Conservation (phyloP, 2,329 filamentous ascomycete species). For the Penicillium sp. region DNA sequence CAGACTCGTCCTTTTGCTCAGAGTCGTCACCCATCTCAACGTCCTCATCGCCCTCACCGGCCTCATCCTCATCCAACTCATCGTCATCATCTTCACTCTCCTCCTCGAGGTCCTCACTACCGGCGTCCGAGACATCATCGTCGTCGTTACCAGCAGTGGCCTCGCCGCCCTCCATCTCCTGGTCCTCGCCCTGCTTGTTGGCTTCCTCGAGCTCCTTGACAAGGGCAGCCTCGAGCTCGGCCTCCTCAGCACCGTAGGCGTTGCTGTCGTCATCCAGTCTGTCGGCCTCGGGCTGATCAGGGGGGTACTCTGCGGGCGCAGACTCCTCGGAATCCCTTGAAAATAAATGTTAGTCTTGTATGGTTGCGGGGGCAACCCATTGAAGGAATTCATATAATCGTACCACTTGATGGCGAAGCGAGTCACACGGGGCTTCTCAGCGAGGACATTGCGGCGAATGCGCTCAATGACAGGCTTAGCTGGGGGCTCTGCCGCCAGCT, state of each 20-base stretch:
- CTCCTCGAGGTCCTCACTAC: constrained; percentile 78
- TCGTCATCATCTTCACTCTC: constrained; percentile 76
- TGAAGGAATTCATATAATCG: constrained; percentile 15
- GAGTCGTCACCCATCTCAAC: constrained; percentile 65
- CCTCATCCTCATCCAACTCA: constrained; percentile 69
- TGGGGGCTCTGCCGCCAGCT: constrained; percentile 86
- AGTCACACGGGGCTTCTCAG: constrained; percentile 96
- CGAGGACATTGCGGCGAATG: constrained; percentile 88
- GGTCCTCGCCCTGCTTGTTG: constrained; percentile 61
- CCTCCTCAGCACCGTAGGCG: constrained; percentile 89
- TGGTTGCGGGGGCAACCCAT: not conserved
- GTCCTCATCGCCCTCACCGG: constrained; percentile 62
- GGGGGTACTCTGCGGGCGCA: constrained; percentile 92
- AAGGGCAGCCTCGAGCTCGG: constrained; percentile 71
- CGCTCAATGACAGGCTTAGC: constrained; percentile 91
- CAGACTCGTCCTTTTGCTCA: constrained; percentile 46
- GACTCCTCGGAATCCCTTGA: constrained; percentile 95
- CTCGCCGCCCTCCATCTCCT: constrained; percentile 76
- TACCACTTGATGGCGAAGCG: constrained; percentile 99
- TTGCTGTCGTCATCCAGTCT: constrained; percentile 79
- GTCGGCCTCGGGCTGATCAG: constrained; percentile 96
- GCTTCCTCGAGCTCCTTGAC: constrained; percentile 59
- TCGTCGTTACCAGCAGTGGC: constrained; percentile 60
- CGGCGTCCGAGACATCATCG: constrained; percentile 75
- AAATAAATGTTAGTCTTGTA: constrained; percentile 23